Evolutionary conservation across 768 basidiomycete species (phyloP).

Genomic region (Collybia nuda): DNA sequence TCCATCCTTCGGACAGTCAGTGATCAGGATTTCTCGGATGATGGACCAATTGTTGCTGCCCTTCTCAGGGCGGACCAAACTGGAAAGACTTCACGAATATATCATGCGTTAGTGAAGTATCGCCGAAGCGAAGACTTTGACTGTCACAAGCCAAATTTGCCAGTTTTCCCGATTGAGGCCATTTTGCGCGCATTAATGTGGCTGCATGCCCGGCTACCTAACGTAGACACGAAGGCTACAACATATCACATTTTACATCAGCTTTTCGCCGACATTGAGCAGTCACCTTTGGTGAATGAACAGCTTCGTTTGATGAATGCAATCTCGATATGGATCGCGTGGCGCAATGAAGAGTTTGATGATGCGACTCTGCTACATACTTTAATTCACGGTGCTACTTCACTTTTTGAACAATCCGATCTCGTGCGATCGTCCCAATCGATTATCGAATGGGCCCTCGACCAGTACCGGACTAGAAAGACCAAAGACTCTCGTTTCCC

Average conservation of each 20-base stretch:
- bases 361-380: constrained; percentile 63
- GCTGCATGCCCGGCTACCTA: constrained; percentile 44
- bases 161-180: constrained; percentile 47
- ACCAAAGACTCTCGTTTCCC: constrained; percentile 54
- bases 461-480: constrained; percentile 39
- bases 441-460: constrained; percentile 77
- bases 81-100: constrained; percentile 40
- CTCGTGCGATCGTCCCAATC: constrained; percentile 70
- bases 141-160: constrained; percentile 66
- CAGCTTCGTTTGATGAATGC: constrained; percentile 75
- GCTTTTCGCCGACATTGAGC: constrained; percentile 65
- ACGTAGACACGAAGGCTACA: constrained; percentile 50
- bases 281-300: constrained; percentile 77
- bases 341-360: constrained; percentile 52
- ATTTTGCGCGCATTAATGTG: constrained; percentile 61
- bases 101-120: constrained; percentile 51
- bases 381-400: constrained; percentile 64
- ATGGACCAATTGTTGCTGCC: constrained; percentile 47
- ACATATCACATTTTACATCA: constrained; percentile 79
- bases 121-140: constrained; percentile 47
- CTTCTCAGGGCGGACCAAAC: constrained; percentile 37
- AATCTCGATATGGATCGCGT: constrained; percentile 72
- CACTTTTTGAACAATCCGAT: constrained; percentile 67
- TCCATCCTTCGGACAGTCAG: constrained; percentile 62
- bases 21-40: constrained; percentile 61